Base-by-base conservation (phyloP, 768 basidiomycete genomes). In the Leccinum uliginosum region DNA sequence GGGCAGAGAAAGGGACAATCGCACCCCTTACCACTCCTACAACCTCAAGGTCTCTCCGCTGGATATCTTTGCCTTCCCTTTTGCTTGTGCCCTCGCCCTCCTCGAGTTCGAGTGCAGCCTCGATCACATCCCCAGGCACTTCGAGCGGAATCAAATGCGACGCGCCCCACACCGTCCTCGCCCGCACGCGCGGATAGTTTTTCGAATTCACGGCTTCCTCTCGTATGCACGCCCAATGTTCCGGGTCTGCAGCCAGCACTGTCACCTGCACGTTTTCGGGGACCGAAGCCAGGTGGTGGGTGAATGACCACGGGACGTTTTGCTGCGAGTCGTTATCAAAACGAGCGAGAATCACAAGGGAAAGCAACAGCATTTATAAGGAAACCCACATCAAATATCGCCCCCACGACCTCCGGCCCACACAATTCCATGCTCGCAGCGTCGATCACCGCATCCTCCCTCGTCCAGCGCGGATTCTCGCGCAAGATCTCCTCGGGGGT, bases 281-380 rank as follows among this genome's bases (percentile, higher is more conserved):
- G 0, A 15, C 45, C 7, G 29, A n/a, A 34, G 6, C 27, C 2
- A 65, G 30, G 3, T 30, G 38, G 47, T 57, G 57, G 4, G 53
- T 24, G 24, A 66, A 66, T 17, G 65, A 63, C 66, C 67, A 66
- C 14, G 64, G 62, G 1, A 15, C 3, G 47, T 66, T 67, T 61
- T 66, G 62, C 66, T 68, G 38, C 38, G 4, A n/a, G n/a, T 38
- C 3, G 8, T n/a, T 10, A 5, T 40, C 9, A 19, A 8, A 11
- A 29, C 29, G 29, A 29, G 29, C 11, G 10, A 29, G 17, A 17
- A 38, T 38, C 35, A n/a, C 35, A 38, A 35, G 17, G 17, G 9
- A 19, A 19, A 43, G 40, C 10, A 40, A 19, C n/a, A n/a, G n/a
- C n/a, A n/a, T n/a, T n/a, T n/a, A n/a, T n/a, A 43, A 11, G n/a